These are phyloP conservation scores for Sporothrix protearum DNA, from an alignment of 2,329 filamentous ascomycete genomes.

Conservation along the genomic window DNA sequence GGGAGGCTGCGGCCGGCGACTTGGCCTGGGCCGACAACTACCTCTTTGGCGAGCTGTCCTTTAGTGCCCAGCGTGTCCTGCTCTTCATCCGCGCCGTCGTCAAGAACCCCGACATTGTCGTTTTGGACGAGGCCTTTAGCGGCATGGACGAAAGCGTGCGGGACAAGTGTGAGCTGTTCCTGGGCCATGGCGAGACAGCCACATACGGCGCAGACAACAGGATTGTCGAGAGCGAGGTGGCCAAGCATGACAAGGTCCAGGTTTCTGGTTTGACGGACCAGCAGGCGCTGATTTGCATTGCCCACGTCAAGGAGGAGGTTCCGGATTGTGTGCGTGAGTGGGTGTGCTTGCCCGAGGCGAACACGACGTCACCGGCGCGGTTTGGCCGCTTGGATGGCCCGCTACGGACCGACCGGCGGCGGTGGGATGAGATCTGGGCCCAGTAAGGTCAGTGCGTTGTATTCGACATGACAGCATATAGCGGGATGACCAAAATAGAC, in stretches of 20 bases:
- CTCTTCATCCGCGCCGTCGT: constrained; percentile 80
- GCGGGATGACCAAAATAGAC: not conserved
- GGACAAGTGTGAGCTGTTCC: constrained; percentile 82
- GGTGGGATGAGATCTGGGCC: constrained; percentile 67
- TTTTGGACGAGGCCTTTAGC: constrained; percentile 84
- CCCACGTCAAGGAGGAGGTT: constrained; percentile 86
- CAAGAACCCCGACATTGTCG: constrained; percentile 75
- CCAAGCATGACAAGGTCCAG: constrained; percentile 44
- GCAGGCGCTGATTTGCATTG: constrained; percentile 88
- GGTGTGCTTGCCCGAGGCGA: constrained; percentile 78
- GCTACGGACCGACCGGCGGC: constrained; percentile 51
- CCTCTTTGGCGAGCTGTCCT: constrained; percentile 70
- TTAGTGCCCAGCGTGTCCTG: constrained; percentile 77
- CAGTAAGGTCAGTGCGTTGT: not conserved
- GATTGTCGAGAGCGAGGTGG: constrained; percentile 47
- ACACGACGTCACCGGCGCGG: constrained; percentile 56
- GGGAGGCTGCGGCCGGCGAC: constrained; percentile 29
- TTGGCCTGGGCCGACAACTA: constrained; percentile 63
- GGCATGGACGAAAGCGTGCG: constrained; percentile 77
- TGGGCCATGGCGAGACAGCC: constrained; percentile 61
- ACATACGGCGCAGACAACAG: constrained; percentile 33
- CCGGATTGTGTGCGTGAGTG: constrained; percentile 79
- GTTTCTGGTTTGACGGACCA: constrained; percentile 61
- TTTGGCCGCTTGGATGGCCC: constrained; percentile 63
- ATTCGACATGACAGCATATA: not conserved